A percentile compares a stretch with the other conserved stretches of the same genome.
Evolutionary conservation across 202 grass and related monocot genomes (phyloP).

Genomic region (Elaeis oleifera): DNA sequence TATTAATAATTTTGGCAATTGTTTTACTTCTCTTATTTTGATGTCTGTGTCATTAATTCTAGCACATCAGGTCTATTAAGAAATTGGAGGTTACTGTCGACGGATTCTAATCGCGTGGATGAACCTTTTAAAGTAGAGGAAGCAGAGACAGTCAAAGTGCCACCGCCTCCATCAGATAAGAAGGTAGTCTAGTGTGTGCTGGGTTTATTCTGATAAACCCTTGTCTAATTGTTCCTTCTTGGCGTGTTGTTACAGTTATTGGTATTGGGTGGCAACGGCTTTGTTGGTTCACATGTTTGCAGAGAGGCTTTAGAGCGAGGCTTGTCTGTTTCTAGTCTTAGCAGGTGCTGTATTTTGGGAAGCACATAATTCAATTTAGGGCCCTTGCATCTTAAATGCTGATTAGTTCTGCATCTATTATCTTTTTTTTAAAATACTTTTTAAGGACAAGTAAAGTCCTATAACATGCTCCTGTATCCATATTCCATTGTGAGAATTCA

Average conservation of each 20-base stretch:
- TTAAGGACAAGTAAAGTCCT: too few relatives aligned
- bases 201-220: slow-evolving; percentile 12
- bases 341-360: slow-evolving; percentile 41
- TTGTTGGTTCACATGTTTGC: slow-evolving; percentile 86
- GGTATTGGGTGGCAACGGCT: slow-evolving; percentile 89
- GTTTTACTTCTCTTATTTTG: neutral
- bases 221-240: neutral
- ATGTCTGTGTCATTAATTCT: neutral
- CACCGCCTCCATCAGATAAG: slow-evolving; percentile 57
- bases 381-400: neutral
- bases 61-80: slow-evolving; percentile 35
- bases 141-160: slow-evolving; percentile 51
- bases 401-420: neutral
- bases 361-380: slow-evolving; percentile 6
- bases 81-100: slow-evolving; percentile 42
- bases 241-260: slow-evolving; percentile 46
- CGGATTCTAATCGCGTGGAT: slow-evolving; percentile 33
- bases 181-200: slow-evolving; percentile 44
- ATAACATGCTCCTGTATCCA: too few relatives aligned
- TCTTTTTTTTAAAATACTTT: neutral
- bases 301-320: slow-evolving; percentile 75
- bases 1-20: neutral
- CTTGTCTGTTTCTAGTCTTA: slow-evolving; percentile 79
- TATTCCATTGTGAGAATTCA: too few relatives aligned
- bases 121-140: slow-evolving; percentile 74